Conservation (phyloP, 768 basidiomycete genomes). For the Mycena rebaudengoi region DNA sequence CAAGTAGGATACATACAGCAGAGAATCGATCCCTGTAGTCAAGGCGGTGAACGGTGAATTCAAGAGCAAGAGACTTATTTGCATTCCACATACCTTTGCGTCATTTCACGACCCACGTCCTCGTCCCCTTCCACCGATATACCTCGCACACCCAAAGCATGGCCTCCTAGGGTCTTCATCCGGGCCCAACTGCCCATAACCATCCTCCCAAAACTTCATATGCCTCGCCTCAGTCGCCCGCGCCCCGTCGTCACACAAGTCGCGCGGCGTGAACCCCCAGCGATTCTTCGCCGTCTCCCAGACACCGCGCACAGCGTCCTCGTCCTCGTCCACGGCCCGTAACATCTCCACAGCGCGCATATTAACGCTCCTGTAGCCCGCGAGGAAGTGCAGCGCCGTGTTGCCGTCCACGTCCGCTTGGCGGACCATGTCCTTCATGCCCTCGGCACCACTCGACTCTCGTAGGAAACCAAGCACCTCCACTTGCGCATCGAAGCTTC, state of each 20-base stretch:
- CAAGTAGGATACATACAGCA: too few species aligned
- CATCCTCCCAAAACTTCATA: conserved; percentile 6
- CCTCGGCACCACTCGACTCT: neutral
- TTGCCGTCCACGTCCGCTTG: conserved; percentile 3
- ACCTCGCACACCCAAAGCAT: neutral
- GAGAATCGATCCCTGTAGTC: too few species aligned
- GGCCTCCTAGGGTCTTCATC: conserved; percentile 6
- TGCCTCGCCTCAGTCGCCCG: neutral
- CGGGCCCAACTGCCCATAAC: neutral
- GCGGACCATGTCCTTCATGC: conserved; percentile 1
- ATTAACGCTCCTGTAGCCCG: neutral
- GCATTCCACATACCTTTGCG: too few species aligned
- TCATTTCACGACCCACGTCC: neutral
- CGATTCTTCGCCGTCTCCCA: conserved; percentile 11
- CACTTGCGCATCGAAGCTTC: conserved; percentile 2
- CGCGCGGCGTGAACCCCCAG: conserved; percentile 4
- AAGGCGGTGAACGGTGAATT: too few species aligned
- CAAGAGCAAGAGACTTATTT: too few species aligned
- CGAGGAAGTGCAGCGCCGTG: conserved; percentile 13
- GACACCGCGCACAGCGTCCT: neutral
- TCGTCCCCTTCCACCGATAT: neutral
- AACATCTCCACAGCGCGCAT: conserved; percentile 11
- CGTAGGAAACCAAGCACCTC: neutral
- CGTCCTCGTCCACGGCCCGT: neutral
- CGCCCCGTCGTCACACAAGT: neutral